These are phyloP conservation scores for Luvunga scandens DNA, from an alignment of 345 rosid genomes.

Conservation along the genomic window DNA sequence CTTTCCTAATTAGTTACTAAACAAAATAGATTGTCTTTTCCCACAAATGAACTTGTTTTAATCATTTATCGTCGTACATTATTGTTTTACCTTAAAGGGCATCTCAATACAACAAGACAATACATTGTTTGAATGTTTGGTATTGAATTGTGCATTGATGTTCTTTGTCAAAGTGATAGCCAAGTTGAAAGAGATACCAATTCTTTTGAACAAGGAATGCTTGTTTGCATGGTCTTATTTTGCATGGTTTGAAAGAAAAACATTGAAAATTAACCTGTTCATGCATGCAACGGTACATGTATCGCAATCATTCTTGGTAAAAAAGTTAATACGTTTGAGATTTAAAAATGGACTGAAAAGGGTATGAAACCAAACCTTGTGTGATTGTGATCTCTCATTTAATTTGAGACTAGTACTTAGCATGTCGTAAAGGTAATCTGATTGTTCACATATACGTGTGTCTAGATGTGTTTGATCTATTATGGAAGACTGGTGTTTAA, in stretches of 20 bases:
- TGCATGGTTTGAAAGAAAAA: too few relatives aligned
- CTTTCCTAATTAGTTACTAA: too few relatives aligned
- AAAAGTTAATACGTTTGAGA: too few relatives aligned
- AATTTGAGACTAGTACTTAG: too few relatives aligned
- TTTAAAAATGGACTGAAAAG: too few relatives aligned
- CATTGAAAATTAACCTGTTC: too few relatives aligned
- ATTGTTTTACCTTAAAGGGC: too few relatives aligned
- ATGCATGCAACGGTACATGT: neutral
- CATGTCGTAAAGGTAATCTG: neutral
- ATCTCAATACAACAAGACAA: too few relatives aligned
- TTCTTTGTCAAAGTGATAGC: neutral
- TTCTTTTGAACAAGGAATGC: neutral
- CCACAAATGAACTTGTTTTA: too few relatives aligned
- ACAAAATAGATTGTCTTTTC: conserved; percentile 5
- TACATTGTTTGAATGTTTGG: neutral
- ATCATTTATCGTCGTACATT: neutral
- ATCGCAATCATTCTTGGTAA: too few relatives aligned
- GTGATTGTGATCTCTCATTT: neutral
- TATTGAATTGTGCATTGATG: neutral
- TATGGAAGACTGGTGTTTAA: too few relatives aligned
- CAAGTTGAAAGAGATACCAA: neutral
- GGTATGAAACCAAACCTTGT: too few relatives aligned
- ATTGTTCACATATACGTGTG: neutral
- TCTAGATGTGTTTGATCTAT: neutral
- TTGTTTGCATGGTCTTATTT: neutral